A percentile compares a stretch with the other conserved stretches of the same genome.
phyloP scores from a whole-genome alignment of 306 rosid species.

The Sophora flavescens region DNA sequence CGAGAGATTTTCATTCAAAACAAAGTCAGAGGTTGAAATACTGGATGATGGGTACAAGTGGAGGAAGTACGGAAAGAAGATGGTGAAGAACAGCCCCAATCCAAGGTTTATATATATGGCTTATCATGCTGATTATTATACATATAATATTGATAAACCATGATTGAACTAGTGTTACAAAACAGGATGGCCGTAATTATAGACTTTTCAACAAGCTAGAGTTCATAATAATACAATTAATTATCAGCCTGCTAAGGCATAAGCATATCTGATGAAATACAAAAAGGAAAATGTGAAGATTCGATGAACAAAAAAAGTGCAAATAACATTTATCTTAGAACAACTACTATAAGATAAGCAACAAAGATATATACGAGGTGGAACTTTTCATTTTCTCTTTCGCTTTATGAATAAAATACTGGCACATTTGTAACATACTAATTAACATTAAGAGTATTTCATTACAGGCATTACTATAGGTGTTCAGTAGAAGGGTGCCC shows the following conservation, averaged over 20 bases:
- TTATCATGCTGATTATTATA: neutral
- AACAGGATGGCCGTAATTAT: neutral
- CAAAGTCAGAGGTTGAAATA: conserved; percentile 76
- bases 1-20: conserved; percentile 81
- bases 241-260: neutral
- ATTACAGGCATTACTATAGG: conserved; percentile 85
- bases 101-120: conserved; percentile 83
- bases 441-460: neutral
- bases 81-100: conserved; percentile 91
- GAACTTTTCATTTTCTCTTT: neutral
- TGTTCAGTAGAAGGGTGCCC: conserved; percentile 86
- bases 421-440: neutral
- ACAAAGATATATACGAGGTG: neutral
- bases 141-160: neutral
- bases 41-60: conserved; percentile 91
- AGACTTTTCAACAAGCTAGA: neutral
- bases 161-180: neutral
- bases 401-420: neutral
- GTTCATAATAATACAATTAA: neutral
- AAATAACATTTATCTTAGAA: too few species aligned
- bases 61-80: conserved; percentile 98
- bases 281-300: too few species aligned
- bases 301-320: too few species aligned
- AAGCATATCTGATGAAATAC: neutral
- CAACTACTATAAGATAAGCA: neutral